Evolutionary conservation across 179 eudicot species (phyloP), one percentile per base, ranked within the genome.

Genomic region (Heliamphora pulchella): DNA sequence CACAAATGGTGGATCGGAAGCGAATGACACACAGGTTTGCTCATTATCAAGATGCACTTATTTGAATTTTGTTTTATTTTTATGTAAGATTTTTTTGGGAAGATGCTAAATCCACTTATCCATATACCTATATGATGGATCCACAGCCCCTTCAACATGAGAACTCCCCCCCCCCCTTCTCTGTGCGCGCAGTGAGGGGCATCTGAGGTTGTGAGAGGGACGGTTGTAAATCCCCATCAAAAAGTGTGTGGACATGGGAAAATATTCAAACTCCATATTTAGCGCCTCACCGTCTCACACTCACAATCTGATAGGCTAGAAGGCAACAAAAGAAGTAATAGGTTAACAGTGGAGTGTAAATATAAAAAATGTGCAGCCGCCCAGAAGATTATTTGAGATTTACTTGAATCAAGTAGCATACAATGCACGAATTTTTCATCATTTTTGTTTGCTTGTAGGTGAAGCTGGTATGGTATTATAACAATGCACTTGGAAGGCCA

Each of bases 401-500:
- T 39, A 66, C 73, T 65, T 31, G 3, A 66, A 50, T 46, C 59
- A 22, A 53, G 46, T 73, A 53, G n/a, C 76, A 73, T 53, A 44
- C 47, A 5, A 18, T 11, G 15, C 15, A 17, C 3, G 55, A 71
- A 71, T 2, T 41, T 54, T 50, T 54, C 51, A 73, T 44, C 76
- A 31, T 67, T 48, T 79, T 55, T 47, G 75, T 80, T 76, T 81
- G 48, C 47, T 69, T 87, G 85, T 79, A 95, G 98, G 98, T 95
- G 85, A 95, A 95, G 89, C 85, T 95, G 79, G 98, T 95, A 53
- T 95, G 98, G 98, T 95, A 95, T 74, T 95, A 95, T 82, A 91
- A 95, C 83, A 95, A 95, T 85, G 98, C 98, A 68, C 94, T 93
- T 71, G 98, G 98, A 79, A 89, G 97, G 87, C 98, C 97, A 71